These are phyloP conservation scores for Colletotrichum sp. DNA, from an alignment of 2,329 filamentous ascomycete species.

Conservation along the genomic window DNA sequence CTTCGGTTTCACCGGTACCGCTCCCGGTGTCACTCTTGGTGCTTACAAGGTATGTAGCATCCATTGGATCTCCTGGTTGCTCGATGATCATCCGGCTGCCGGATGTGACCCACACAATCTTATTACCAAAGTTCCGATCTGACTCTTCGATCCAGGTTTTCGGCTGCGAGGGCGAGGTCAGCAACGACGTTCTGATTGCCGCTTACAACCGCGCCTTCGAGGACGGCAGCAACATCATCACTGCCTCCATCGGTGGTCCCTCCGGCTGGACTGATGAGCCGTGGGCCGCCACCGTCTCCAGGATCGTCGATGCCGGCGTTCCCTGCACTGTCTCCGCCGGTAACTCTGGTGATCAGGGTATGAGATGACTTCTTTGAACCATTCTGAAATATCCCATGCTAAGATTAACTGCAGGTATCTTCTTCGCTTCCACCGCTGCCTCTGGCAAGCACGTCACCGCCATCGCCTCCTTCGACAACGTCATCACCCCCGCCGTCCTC, in stretches of 20 bases:
- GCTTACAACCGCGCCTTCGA: constrained; percentile 65
- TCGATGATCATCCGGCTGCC: not conserved
- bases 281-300: constrained; percentile 52
- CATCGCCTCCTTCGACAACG: constrained; percentile 56
- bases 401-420: constrained; percentile 29
- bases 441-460: constrained; percentile 51
- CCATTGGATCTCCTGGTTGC: not conserved
- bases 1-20: constrained; percentile 61
- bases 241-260: constrained; percentile 55
- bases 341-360: constrained; percentile 48
- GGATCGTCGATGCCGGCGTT: constrained; percentile 58
- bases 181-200: constrained; percentile 61
- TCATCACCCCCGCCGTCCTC: constrained; percentile 44
- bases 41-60: constrained; percentile 44
- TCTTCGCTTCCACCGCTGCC: constrained; percentile 53
- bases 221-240: constrained; percentile 63
- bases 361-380: not conserved
- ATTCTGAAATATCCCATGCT: not conserved
- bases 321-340: constrained; percentile 58
- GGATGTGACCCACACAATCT: not conserved
- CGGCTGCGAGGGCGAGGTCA: constrained; percentile 54
- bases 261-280: constrained; percentile 58
- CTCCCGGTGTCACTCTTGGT: constrained; percentile 59
- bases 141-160: constrained; percentile 43
- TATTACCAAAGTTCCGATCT: not conserved